phyloP scores from a whole-genome alignment of 1,139 yeast genomes.

The Zygosaccharomyces sapae region DNA sequence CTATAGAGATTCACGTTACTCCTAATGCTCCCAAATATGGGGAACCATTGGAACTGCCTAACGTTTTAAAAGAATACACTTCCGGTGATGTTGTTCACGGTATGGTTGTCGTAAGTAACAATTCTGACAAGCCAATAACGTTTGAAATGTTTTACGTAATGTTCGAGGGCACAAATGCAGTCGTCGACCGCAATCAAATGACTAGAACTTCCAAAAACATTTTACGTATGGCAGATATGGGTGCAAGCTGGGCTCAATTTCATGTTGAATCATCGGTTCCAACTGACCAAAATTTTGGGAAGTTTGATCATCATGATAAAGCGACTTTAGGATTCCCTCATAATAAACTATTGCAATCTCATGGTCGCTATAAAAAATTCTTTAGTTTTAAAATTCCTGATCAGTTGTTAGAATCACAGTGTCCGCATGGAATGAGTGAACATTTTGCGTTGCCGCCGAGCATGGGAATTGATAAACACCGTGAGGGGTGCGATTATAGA shows the following conservation, averaged over 20 bases:
- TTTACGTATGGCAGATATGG: slow-evolving; percentile 42
- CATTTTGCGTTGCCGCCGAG: slow-evolving; percentile 65
- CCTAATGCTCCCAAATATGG: slow-evolving; percentile 37
- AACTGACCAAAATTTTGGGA: slow-evolving; percentile 37
- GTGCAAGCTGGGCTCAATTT: slow-evolving; percentile 42
- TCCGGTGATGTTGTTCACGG: slow-evolving; percentile 59
- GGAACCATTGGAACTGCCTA: slow-evolving; percentile 34
- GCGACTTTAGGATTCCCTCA: slow-evolving; percentile 50
- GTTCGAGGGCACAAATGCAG: slow-evolving; percentile 44
- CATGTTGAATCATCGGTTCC: slow-evolving; percentile 39
- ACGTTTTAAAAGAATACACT: slow-evolving; percentile 45
- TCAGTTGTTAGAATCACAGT: slow-evolving; percentile 52
- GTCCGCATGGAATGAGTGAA: slow-evolving; percentile 49
- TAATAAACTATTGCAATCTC: slow-evolving; percentile 49
- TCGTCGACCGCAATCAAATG: slow-evolving; percentile 34
- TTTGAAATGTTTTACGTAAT: slow-evolving; percentile 59
- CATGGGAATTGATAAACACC: slow-evolving; percentile 51
- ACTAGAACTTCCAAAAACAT: slow-evolving; percentile 36
- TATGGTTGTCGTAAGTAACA: slow-evolving; percentile 46
- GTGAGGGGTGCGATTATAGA: slow-evolving; percentile 35
- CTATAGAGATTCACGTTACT: slow-evolving; percentile 39
- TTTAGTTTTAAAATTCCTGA: slow-evolving; percentile 63
- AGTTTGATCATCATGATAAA: slow-evolving; percentile 50
- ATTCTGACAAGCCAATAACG: slow-evolving; percentile 40
- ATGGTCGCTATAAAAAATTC: slow-evolving; percentile 53